Evolutionary conservation across 139 green algal genomes (phyloP).

Genomic region (Chlorella vulgaris): DNA sequence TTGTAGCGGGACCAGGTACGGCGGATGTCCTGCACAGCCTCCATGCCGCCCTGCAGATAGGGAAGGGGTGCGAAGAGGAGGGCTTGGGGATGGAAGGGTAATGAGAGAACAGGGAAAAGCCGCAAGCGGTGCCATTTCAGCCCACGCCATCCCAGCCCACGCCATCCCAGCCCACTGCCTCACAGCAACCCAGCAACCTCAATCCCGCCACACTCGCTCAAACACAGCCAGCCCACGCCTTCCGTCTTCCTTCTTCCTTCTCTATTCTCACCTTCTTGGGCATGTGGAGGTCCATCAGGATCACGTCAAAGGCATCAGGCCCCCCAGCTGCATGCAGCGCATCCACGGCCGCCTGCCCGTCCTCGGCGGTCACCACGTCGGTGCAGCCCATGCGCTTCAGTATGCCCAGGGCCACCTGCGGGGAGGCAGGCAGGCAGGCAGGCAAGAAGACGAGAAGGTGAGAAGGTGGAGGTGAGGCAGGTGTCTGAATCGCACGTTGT

Average conservation of each 20-base stretch:
- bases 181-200: not conserved
- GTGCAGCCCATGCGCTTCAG: constrained; percentile 64
- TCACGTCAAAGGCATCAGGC: constrained; percentile 75
- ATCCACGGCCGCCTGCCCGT: constrained; percentile 58
- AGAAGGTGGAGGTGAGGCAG: no score
- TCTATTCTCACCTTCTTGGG: constrained; percentile 65
- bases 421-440: not conserved
- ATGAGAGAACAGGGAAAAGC: not conserved
- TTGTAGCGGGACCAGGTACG: constrained; percentile 45
- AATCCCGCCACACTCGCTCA: not conserved
- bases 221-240: not conserved
- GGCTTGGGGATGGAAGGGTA: not conserved
- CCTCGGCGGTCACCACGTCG: constrained; percentile 48
- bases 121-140: no score
- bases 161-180: not conserved
- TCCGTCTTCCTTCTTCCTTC: not conserved
- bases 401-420: constrained; percentile 66
- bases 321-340: constrained; percentile 57
- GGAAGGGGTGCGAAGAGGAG: not conserved
- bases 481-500: no score
- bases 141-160: no score
- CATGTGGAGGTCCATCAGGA: constrained; percentile 94
- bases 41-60: constrained; percentile 66
- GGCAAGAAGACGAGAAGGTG: not conserved
- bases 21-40: constrained; percentile 62